Evolutionary conservation across 139 green algal species (phyloP), one percentile per base, ranked within the genome.

Genomic region (Tetratostichococcus sp.): DNA sequence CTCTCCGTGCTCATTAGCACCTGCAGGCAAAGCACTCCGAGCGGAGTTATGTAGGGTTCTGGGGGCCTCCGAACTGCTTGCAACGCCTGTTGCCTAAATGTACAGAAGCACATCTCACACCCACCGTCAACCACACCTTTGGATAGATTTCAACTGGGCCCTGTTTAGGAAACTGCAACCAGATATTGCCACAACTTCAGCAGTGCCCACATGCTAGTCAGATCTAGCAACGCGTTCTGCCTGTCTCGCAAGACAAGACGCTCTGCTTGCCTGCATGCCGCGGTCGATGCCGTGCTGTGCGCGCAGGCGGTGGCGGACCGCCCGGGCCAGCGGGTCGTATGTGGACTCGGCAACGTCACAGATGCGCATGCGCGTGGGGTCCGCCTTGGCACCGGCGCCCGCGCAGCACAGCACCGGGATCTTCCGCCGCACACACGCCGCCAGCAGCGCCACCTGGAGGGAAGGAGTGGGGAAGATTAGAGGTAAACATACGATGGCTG

Each of bases 1-100:
- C 84, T 86, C 80, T 98, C 95, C 0, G 88, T 94, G 43, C 90
- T 96, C 72, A 98, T 85, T 72, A 98, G 75, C 35, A 96, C 81
- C 8, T 82, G 80, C 39, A n/a, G 39, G 39, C 39, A 50, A 21
- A 50, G 6, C 8, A 21, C 8, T 50, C 39, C 8, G 8, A 50
- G 39, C 39, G 6, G 39, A 50, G 39, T 11, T n/a, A n/a, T n/a
- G n/a, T n/a, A n/a, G n/a, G n/a, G n/a, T n/a, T n/a, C n/a, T n/a
- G n/a, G n/a, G n/a, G n/a, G n/a, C n/a, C n/a, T n/a, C n/a, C n/a
- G n/a, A n/a, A n/a, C n/a, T n/a, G n/a, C n/a, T n/a, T n/a, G n/a
- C n/a, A n/a, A n/a, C n/a, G n/a, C n/a, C n/a, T n/a, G n/a, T n/a
- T n/a, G n/a, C n/a, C n/a, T n/a, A n/a, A n/a, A n/a, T n/a, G n/a